phyloP scores from a whole-genome alignment of 1,284 basidiomycete species.

The Ganoderma leucocontextum region DNA sequence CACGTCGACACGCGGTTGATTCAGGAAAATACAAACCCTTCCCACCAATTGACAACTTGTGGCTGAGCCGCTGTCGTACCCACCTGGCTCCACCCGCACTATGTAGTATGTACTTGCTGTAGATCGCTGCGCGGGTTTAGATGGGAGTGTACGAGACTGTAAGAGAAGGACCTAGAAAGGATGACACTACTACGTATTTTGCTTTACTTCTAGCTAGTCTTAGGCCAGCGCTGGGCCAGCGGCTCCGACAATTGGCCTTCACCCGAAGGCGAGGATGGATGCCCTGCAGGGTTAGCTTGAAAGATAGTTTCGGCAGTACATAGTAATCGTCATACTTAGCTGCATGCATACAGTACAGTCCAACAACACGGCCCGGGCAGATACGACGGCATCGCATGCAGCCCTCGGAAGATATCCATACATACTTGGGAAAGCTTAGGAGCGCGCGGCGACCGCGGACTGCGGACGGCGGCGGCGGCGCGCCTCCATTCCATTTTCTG shows the following conservation, averaged over 20 bases:
- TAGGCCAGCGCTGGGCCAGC: too few relatives aligned
- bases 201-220: neutral
- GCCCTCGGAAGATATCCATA: slow-evolving; percentile 11
- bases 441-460: too few relatives aligned
- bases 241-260: too few relatives aligned
- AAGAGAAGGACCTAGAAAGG: neutral
- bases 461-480: neutral
- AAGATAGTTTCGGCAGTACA: neutral
- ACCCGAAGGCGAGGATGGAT: neutral
- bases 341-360: too few relatives aligned
- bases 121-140: neutral
- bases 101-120: neutral
- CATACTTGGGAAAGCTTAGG: neutral
- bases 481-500: neutral
- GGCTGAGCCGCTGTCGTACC: neutral
- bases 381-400: slow-evolving; percentile 31
- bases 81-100: neutral
- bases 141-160: neutral
- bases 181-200: neutral
- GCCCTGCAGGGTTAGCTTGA: too few relatives aligned
- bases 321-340: too few relatives aligned
- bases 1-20: neutral
- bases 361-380: neutral
- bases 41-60: neutral
- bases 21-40: neutral